A percentile compares a stretch with the other conserved stretches of the same genome.
These are phyloP conservation scores for Camillea tinctor DNA, from an alignment of 2,329 filamentous ascomycete species.

Conservation along the genomic window DNA sequence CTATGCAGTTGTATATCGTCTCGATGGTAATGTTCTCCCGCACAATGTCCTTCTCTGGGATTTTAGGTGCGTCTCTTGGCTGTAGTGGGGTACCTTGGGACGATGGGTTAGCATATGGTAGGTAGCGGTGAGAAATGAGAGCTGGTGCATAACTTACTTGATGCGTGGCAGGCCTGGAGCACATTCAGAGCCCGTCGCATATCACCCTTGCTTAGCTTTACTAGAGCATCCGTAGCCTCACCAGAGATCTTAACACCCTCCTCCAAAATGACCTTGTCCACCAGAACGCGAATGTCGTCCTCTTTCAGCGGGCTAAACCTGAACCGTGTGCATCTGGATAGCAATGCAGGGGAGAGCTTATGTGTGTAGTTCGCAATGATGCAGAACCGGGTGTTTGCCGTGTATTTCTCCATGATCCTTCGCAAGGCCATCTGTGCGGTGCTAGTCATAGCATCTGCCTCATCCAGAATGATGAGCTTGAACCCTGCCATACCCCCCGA, in stretches of 20 bases:
- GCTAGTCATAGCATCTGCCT: conserved; percentile 99
- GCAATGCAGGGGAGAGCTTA: conserved; percentile 87
- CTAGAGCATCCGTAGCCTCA: conserved; percentile 79
- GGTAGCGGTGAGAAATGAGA: background rate
- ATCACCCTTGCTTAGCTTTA: conserved; percentile 87
- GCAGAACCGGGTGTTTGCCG: conserved; percentile 94
- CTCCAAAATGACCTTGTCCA: conserved; percentile 86
- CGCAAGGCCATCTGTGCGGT: conserved; percentile 96
- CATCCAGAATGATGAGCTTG: conserved; percentile 96
- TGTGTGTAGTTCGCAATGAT: conserved; percentile 99
- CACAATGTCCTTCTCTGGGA: conserved; percentile 63
- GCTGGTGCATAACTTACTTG: conserved; percentile 58
- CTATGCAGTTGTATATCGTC: conserved; percentile 96
- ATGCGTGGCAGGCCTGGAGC: conserved; percentile 92
- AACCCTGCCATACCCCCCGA: conserved; percentile 64
- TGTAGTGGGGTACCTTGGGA: conserved; percentile 64
- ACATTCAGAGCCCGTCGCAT: conserved; percentile 96
- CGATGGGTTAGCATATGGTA: conserved; percentile 1
- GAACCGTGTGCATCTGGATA: conserved; percentile 93
- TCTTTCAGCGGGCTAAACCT: conserved; percentile 93
- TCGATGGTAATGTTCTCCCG: conserved; percentile 83
- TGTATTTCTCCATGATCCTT: conserved; percentile 99
- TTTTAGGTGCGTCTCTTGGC: conserved; percentile 56
- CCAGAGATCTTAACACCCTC: conserved; percentile 81
- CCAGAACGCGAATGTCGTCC: conserved; percentile 75